These are phyloP conservation scores for Micromonas commoda DNA, from an alignment of 139 green algal genomes.

Conservation along the genomic window DNA sequence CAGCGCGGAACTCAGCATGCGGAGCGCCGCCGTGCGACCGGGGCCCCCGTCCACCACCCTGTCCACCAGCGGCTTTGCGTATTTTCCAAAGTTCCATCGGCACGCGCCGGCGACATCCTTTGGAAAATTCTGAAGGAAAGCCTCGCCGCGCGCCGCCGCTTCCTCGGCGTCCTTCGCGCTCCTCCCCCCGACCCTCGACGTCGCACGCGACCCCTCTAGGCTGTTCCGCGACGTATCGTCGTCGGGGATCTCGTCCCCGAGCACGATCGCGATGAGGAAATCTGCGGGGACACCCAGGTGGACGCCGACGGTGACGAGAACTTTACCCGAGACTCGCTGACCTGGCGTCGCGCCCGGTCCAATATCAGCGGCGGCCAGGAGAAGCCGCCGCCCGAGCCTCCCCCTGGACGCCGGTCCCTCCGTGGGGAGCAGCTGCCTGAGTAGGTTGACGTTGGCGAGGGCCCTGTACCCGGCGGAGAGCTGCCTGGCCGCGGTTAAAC, in stretches of 20 bases:
- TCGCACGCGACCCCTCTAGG: neutral
- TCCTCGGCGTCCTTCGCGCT: neutral
- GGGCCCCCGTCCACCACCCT: neutral
- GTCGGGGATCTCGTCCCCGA: neutral
- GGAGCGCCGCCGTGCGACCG: neutral
- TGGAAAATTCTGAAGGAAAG: neutral
- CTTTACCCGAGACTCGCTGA: neutral
- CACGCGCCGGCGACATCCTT: neutral
- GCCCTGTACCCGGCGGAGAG: neutral
- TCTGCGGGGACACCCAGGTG: neutral
- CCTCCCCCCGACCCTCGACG: neutral
- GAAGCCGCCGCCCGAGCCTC: neutral
- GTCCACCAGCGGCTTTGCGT: neutral
- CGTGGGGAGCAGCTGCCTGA: neutral
- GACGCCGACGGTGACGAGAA: neutral
- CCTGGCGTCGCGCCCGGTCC: neutral
- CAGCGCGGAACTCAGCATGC: neutral
- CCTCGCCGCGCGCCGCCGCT: neutral
- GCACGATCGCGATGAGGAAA: neutral
- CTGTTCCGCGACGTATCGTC: neutral
- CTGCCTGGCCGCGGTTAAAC: neutral
- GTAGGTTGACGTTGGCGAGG: neutral
- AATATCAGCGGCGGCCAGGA: neutral
- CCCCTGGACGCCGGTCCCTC: neutral
- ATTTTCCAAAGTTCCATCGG: neutral